These are phyloP conservation scores for Mycotypha africana DNA, from an alignment of 371 early-diverging fungal genomes.

Conservation along the genomic window DNA sequence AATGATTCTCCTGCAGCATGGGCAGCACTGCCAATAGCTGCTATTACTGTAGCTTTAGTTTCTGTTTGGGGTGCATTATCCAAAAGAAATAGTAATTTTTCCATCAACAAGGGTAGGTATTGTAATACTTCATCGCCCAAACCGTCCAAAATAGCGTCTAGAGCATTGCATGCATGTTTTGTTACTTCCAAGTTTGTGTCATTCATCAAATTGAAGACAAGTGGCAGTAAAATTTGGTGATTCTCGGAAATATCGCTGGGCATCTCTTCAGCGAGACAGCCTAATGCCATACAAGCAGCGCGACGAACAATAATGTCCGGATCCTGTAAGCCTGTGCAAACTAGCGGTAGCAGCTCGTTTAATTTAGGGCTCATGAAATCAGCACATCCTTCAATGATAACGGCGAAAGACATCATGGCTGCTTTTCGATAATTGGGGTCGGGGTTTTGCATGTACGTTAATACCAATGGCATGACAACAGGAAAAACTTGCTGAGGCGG, in stretches of 20 bases:
- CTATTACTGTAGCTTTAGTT: slow-evolving; percentile 68
- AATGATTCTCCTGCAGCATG: slow-evolving; percentile 75
- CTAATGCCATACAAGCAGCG: slow-evolving; percentile 85
- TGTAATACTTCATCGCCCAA: slow-evolving; percentile 73
- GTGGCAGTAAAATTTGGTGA: slow-evolving; percentile 77
- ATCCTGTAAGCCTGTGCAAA: slow-evolving; percentile 77
- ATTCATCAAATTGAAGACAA: slow-evolving; percentile 75
- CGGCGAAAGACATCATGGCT: slow-evolving; percentile 85
- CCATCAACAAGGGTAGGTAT: slow-evolving; percentile 80
- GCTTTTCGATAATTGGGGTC: slow-evolving; percentile 77
- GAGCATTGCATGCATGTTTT: slow-evolving; percentile 75
- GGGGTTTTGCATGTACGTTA: slow-evolving; percentile 69
- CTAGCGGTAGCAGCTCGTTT: slow-evolving; percentile 67
- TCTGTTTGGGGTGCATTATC: slow-evolving; percentile 56
- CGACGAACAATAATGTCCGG: slow-evolving; percentile 73
- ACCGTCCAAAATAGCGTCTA: slow-evolving; percentile 85
- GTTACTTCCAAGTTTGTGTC: slow-evolving; percentile 70
- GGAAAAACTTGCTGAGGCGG: slow-evolving; percentile 89
- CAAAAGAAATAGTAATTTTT: slow-evolving; percentile 66
- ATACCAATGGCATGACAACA: slow-evolving; percentile 61
- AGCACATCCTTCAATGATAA: slow-evolving; percentile 81
- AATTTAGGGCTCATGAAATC: slow-evolving; percentile 75
- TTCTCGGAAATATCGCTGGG: slow-evolving; percentile 71
- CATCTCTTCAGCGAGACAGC: slow-evolving; percentile 78
- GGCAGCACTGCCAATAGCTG: slow-evolving; percentile 87